These are phyloP conservation scores for Daldinia loculata DNA, from an alignment of 495 filamentous ascomycete species.

Conservation along the genomic window DNA sequence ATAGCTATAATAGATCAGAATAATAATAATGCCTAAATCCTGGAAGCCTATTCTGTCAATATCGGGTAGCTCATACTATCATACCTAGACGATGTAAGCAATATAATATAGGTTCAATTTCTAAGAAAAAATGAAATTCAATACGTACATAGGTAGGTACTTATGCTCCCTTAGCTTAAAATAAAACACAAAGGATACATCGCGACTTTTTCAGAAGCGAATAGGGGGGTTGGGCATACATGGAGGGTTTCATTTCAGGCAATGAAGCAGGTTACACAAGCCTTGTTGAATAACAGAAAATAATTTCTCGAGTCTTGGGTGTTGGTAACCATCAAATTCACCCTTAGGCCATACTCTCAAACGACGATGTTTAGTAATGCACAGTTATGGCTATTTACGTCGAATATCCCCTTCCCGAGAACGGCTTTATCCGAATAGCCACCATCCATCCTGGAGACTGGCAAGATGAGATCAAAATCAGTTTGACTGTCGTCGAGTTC, in stretches of 20 bases:
- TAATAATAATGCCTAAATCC: background rate
- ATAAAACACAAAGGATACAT: background rate
- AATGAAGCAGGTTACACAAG: background rate
- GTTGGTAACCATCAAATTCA: background rate
- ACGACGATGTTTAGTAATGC: background rate
- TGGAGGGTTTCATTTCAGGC: constrained; percentile 2
- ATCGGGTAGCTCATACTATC: background rate
- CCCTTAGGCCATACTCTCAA: background rate
- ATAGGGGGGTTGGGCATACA: background rate
- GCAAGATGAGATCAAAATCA: background rate
- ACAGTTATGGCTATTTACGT: background rate
- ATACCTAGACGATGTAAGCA: background rate
- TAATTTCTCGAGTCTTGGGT: background rate
- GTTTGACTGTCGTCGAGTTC: background rate
- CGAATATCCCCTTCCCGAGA: background rate
- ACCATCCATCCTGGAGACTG: background rate
- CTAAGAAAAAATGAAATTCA: no score
- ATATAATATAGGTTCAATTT: background rate
- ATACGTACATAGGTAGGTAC: background rate
- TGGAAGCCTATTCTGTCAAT: background rate
- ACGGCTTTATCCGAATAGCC: background rate
- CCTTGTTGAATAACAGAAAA: background rate
- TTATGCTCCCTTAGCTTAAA: background rate
- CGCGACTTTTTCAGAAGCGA: background rate
- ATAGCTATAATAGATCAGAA: background rate